phyloP scores from a whole-genome alignment of 345 rosid species.

The Salix arbutifolia region DNA sequence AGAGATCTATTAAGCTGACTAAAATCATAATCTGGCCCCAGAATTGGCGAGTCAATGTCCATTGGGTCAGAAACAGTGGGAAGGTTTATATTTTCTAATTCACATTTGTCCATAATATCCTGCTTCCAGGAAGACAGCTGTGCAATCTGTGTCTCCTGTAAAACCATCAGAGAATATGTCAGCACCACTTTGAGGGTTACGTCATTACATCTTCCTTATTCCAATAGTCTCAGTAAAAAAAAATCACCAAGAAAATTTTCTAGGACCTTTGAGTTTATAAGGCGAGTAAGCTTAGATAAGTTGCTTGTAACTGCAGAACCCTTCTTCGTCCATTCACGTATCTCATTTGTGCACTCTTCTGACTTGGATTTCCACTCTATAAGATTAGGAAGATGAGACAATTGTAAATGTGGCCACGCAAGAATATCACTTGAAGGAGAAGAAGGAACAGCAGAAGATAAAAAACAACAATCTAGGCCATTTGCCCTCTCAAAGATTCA shows the following conservation, averaged over 20 bases:
- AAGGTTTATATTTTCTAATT: conserved; percentile 71
- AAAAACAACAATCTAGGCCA: not conserved
- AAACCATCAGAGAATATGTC: conserved; percentile 21
- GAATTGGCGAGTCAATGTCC: conserved; percentile 58
- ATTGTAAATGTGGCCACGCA: not conserved
- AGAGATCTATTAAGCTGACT: conserved; percentile 70
- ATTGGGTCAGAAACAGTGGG: conserved; percentile 64
- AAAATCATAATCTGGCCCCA: conserved; percentile 70
- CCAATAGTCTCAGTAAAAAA: not conserved
- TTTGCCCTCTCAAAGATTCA: not conserved
- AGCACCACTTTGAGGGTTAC: not conserved
- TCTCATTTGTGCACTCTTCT: conserved; percentile 83
- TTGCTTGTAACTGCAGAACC: conserved; percentile 74
- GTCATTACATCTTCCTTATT: not conserved
- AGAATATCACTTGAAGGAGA: not conserved
- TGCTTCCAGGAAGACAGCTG: conserved; percentile 61
- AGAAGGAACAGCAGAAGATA: not conserved
- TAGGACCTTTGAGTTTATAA: conserved; percentile 68
- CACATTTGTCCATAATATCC: conserved; percentile 79
- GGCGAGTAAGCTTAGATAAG: conserved; percentile 76
- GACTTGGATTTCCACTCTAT: conserved; percentile 84
- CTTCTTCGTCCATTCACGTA: conserved; percentile 83
- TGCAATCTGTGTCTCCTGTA: conserved; percentile 73
- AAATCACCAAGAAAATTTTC: not conserved
- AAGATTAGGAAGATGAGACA: conserved; percentile 16